Base-by-base conservation (phyloP, 768 basidiomycete species). In the Gymnopilus junonius region DNA sequence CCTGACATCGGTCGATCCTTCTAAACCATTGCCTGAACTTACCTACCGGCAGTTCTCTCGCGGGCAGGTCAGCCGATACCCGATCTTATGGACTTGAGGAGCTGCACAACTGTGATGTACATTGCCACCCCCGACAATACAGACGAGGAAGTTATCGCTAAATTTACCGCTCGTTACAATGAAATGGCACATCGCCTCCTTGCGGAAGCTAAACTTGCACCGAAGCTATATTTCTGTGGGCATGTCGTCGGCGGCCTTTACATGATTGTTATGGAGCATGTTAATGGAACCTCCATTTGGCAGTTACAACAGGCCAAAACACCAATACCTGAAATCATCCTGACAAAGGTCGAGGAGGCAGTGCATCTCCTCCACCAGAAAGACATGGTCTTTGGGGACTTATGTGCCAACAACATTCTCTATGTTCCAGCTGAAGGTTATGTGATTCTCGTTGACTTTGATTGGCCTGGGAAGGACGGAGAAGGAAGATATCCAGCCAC, bases 351-450 rank as follows among this genome's bases (percentile, higher is more conserved):
- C 25, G 27, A 53, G 14, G 14, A 58, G 7, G 69, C 67, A 14
- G 46, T 71, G 32, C 23, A 40, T 15, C 42, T 66, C 34, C 59
- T 71, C 37, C 66, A 71, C 48, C 42, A 14, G 48, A 7, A 66
- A 8, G 32, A 64, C 32, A 62, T 75, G 20, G 75, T 74, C 20
- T 74, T 72, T 63, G 75, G 70, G 10, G 73, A 75, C 58, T 66
- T 76, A 40, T 64, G 71, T 12, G 51, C 53, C 14, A 61, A 68
- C 39, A 72, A 74, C 55, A 67, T 73, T 34, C 50, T 76, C 59
- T 64, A 61, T 40, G 27, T 32, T 37, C 37, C 61, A 23, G 27
- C 54, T 53, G 59, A 64, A 21, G 51, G 23, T 20, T 51, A 57
- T 40, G 66, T 59, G 25, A 46, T 71, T n/a, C n/a, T n/a, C n/a